Base-by-base conservation (phyloP, 768 basidiomycete genomes). In the Collybiopsis confluens region DNA sequence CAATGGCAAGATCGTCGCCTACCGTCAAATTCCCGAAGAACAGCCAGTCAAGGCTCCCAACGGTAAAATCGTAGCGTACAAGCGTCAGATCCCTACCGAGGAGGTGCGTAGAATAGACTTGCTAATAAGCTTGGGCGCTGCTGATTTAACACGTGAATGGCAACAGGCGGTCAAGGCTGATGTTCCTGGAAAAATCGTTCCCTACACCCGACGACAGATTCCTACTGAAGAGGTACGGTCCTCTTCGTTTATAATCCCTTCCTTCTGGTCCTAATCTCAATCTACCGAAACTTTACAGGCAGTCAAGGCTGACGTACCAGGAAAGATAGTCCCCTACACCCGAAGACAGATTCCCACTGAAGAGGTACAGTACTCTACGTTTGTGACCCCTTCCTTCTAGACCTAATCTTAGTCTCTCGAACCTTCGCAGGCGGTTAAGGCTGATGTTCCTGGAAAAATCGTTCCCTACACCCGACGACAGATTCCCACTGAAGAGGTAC, bases 361-460 rank as follows among this genome's bases (percentile, higher is more conserved):
- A 9, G 16, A 9, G 9, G 20, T n/a, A 43, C 18, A 43, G 42
- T 43, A 8, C 8, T 18, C 23, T n/a, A n/a, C n/a, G n/a, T n/a
- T n/a, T n/a, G n/a, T n/a, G n/a, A n/a, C n/a, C n/a, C n/a, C n/a
- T n/a, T n/a, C n/a, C n/a, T n/a, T n/a, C n/a, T n/a, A n/a, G n/a
- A n/a, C n/a, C n/a, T n/a, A n/a, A n/a, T n/a, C n/a, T n/a, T n/a
- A n/a, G n/a, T n/a, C n/a, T n/a, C n/a, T n/a, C n/a, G n/a, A n/a
- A n/a, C n/a, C n/a, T n/a, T n/a, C n/a, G 33, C 47, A 68, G 54
- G 43, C 56, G 8, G 56, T 69, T 6, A 58, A 61, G 21, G 63
- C 62, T 33, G 62, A 70, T 1, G 61, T 60, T 2, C 49, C 64
- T 18, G 71, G 72, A 23, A 54, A 57, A 7, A 63, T 70, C 54